Percentiles rank a stretch among this genome's conserved stretches.
These are phyloP conservation scores for Cyanidioschyzon merolae DNA, from an alignment of 23 red algal genomes.

Conservation along the genomic window DNA sequence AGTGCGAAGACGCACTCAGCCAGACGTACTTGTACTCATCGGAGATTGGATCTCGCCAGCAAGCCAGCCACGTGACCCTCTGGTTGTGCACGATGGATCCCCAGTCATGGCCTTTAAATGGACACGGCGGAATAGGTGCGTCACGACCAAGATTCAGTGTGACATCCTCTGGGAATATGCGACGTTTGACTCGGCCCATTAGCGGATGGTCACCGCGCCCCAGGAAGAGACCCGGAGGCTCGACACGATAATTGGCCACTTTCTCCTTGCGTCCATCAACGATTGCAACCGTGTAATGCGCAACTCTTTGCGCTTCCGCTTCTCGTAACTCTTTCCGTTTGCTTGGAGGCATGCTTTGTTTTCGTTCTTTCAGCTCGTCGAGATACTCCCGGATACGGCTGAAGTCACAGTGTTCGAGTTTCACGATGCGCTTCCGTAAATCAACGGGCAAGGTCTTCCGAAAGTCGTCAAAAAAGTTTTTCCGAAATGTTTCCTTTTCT, in stretches of 20 bases:
- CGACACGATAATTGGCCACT: slow-evolving; percentile 82
- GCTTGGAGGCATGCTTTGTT: slow-evolving; percentile 27
- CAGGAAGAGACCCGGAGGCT: slow-evolving; percentile 91
- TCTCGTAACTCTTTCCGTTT: slow-evolving; percentile 54
- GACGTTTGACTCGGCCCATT: slow-evolving; percentile 84
- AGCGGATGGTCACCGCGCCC: slow-evolving; percentile 94
- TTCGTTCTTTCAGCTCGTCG: slow-evolving; percentile 45
- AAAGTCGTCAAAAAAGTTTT: slow-evolving; percentile 96
- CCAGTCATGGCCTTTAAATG: slow-evolving; percentile 77
- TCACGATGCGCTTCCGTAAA: slow-evolving; percentile 25
- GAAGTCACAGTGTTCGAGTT: slow-evolving; percentile 69
- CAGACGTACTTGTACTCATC: slow-evolving; percentile 80
- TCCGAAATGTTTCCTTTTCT: slow-evolving; percentile 52
- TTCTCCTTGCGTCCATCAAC: slow-evolving; percentile 97
- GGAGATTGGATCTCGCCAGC: slow-evolving; percentile 87
- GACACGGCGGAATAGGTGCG: slow-evolving; percentile 71
- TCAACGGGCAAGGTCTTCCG: slow-evolving; percentile 12
- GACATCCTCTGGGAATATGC: slow-evolving; percentile 93
- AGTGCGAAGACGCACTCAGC: slow-evolving; percentile 59
- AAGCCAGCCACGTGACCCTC: slow-evolving; percentile 81
- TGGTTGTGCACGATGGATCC: slow-evolving; percentile 79
- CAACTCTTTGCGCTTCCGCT: slow-evolving; percentile 37
- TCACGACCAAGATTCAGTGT: slow-evolving; percentile 82
- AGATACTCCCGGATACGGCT: slow-evolving; percentile 58
- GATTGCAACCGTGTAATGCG: slow-evolving; percentile 64